Percentiles rank a stretch among this genome's conserved stretches.
Evolutionary conservation across 148 eudicot species (phyloP).

Genomic region (Arctostaphylos glauca): DNA sequence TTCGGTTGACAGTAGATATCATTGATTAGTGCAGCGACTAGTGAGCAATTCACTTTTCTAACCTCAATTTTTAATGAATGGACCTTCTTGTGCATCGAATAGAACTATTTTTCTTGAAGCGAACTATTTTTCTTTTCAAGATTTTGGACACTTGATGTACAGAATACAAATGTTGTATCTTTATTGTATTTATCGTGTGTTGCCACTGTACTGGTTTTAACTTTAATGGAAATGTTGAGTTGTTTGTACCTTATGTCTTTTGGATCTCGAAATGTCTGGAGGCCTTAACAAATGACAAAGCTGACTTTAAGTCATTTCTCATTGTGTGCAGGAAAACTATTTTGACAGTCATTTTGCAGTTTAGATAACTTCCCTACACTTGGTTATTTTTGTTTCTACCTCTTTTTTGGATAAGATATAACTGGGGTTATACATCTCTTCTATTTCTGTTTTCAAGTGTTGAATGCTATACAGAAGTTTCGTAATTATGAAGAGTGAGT

Average conservation of each 20-base stretch:
- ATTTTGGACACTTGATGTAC: background rate
- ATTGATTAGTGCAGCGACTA: constrained; percentile 6
- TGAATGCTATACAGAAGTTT: background rate
- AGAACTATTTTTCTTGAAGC: background rate
- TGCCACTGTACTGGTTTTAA: background rate
- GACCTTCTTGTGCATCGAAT: background rate
- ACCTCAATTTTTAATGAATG: background rate
- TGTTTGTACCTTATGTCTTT: background rate
- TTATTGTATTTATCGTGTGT: background rate
- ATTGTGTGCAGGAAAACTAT: background rate
- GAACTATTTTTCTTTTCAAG: background rate
- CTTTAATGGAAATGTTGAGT: constrained; percentile 1
- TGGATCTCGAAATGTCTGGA: background rate
- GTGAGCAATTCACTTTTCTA: background rate
- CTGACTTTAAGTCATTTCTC: background rate
- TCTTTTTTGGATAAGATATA: background rate
- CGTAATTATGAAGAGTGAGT: background rate
- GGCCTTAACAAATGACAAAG: background rate
- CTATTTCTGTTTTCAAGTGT: constrained; percentile 1
- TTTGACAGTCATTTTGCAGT: background rate
- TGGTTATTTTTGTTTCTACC: background rate
- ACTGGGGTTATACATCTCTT: background rate
- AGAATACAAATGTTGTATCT: background rate
- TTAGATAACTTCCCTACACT: background rate
- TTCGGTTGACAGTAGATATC: constrained; percentile 5